phyloP scores from a whole-genome alignment of 176 grass and related monocot species.

The Triticum monococcum region DNA sequence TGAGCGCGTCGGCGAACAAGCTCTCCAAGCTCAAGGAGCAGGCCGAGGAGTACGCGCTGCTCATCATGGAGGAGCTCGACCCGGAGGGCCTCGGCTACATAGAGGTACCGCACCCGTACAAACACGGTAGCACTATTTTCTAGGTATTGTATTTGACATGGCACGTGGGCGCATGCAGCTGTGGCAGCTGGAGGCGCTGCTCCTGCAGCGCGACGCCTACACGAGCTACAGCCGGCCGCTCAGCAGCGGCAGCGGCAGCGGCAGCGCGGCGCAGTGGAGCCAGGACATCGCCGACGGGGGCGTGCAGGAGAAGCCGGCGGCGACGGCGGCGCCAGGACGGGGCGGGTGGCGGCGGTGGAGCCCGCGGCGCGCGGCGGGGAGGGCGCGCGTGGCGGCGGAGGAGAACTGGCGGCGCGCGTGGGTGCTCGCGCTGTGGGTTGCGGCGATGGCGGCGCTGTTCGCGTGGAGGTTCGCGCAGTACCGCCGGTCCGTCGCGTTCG shows the following conservation, averaged over 20 bases:
- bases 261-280: conserved; percentile 76
- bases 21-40: conserved; percentile 72
- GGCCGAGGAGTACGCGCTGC: conserved; percentile 71
- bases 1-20: conserved; percentile 86
- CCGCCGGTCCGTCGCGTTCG: conserved; percentile 35
- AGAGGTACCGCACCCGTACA: conserved; percentile 40
- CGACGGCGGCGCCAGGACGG: neutral
- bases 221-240: conserved; percentile 81
- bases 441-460: conserved; percentile 47
- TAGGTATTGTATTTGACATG: neutral
- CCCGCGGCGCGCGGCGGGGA: conserved; percentile 10
- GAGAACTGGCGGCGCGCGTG: conserved; percentile 66
- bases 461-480: conserved; percentile 59
- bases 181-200: conserved; percentile 76
- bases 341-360: neutral
- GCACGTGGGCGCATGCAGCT: conserved; percentile 37
- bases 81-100: conserved; percentile 81
- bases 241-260: conserved; percentile 60
- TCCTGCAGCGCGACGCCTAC: conserved; percentile 81
- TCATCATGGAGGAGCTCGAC: conserved; percentile 92
- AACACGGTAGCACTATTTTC: too few relatives aligned
- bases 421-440: conserved; percentile 56
- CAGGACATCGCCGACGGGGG: conserved; percentile 45
- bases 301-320: conserved; percentile 34
- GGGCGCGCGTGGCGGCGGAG: conserved; percentile 43